These are phyloP conservation scores for Coniochaeta hoffmannii DNA, from an alignment of 2,329 filamentous ascomycete genomes.

Conservation along the genomic window DNA sequence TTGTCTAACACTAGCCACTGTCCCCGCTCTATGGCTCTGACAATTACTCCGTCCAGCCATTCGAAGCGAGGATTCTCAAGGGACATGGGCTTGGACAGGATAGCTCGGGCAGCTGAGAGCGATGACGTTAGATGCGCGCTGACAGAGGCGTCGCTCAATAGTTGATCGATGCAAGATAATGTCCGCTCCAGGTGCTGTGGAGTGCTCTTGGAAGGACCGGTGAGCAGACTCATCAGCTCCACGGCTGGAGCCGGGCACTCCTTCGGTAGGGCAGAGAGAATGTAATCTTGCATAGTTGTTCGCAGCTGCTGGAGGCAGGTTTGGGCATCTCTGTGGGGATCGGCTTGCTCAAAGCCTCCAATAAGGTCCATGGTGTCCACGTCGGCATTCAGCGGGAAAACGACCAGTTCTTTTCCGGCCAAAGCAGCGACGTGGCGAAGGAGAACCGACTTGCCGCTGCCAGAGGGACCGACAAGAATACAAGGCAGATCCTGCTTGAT, in stretches of 20 bases:
- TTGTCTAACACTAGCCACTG: slow-evolving; percentile 95
- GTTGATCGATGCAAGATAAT: slow-evolving; percentile 26
- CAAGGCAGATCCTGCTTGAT: slow-evolving; percentile 82
- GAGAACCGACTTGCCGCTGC: slow-evolving; percentile 78
- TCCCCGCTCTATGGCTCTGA: slow-evolving; percentile 77
- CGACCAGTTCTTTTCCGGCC: slow-evolving; percentile 67
- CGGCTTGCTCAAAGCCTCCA: slow-evolving; percentile 92
- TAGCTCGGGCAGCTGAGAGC: slow-evolving; percentile 37
- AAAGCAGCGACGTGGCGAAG: slow-evolving; percentile 74
- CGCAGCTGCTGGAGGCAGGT: slow-evolving; percentile 38
- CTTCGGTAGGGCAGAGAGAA: slow-evolving; percentile 40
- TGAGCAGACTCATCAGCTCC: slow-evolving; percentile 43
- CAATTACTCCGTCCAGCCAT: slow-evolving; percentile 90
- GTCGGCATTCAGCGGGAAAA: slow-evolving; percentile 87
- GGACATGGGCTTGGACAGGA: slow-evolving; percentile 45
- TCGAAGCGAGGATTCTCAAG: slow-evolving; percentile 78
- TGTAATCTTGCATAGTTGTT: slow-evolving; percentile 36
- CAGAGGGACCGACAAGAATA: slow-evolving; percentile 78
- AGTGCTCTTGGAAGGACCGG: slow-evolving; percentile 28
- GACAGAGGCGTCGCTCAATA: slow-evolving; percentile 33
- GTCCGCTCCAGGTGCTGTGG: slow-evolving; percentile 29
- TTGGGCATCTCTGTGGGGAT: slow-evolving; percentile 67
- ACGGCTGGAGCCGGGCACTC: slow-evolving; percentile 39
- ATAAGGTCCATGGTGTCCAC: slow-evolving; percentile 96
- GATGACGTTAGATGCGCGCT: slow-evolving; percentile 38